Percentiles rank a stretch among this genome's conserved stretches.
Conservation (phyloP, 1,284 basidiomycete species). For the Malassezia arunalokei region DNA sequence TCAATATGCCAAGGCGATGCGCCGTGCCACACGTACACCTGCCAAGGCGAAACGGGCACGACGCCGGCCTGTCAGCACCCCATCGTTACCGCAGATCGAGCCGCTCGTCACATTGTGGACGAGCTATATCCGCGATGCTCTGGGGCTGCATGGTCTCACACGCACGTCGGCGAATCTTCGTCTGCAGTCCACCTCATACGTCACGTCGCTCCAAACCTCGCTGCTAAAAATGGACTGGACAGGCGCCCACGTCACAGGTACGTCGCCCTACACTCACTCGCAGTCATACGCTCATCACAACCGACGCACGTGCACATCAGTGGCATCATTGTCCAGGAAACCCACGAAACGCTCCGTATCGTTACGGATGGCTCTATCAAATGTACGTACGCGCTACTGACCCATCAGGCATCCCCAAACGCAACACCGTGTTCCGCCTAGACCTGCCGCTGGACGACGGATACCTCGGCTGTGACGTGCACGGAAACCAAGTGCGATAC, state of each 20-base stretch:
- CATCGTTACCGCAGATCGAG: background rate
- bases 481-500: constrained; percentile 15
- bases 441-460: background rate
- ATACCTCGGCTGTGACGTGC: background rate
- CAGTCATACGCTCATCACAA: constrained; percentile 12
- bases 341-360: constrained; percentile 11
- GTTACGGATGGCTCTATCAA: background rate
- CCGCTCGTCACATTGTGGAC: constrained; percentile 6
- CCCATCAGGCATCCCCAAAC: constrained; percentile 6
- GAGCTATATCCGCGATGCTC: constrained; percentile 6
- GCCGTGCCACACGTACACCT: background rate
- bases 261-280: background rate
- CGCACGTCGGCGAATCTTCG: background rate
- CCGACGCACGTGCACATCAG: constrained; percentile 9
- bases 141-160: constrained; percentile 2
- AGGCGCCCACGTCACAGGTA: constrained; percentile 1
- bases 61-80: background rate
- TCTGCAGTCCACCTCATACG: background rate
- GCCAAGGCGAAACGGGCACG: background rate
- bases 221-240: constrained; percentile 16
- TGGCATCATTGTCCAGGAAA: constrained; percentile 13
- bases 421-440: constrained; percentile 10
- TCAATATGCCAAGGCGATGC: background rate
- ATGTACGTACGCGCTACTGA: background rate
- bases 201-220: constrained; percentile 4